Percentiles rank a stretch among this genome's conserved stretches.
phyloP scores from a whole-genome alignment of 108 stramenopile genomes.

The Cyclotella kingstonii region DNA sequence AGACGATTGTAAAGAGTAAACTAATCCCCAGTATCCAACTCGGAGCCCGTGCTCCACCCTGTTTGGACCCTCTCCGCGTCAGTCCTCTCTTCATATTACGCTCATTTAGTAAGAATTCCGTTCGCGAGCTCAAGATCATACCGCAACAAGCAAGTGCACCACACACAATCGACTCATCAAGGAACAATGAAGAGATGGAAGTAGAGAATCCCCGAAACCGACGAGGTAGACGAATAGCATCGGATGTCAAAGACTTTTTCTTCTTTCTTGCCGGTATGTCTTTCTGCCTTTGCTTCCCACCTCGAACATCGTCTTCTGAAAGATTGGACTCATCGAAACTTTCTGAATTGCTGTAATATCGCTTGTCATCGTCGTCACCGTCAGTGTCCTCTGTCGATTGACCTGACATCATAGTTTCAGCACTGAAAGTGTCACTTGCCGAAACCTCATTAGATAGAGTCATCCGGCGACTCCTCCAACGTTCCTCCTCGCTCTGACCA shows the following conservation, averaged over 20 bases:
- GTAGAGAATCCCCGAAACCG: conserved; percentile 81
- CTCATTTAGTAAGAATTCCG: conserved; percentile 74
- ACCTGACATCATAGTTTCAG: neutral
- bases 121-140: conserved; percentile 65
- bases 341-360: neutral
- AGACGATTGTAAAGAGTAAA: conserved; percentile 53
- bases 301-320: neutral
- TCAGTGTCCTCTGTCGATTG: neutral
- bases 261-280: neutral
- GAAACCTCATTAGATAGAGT: too few relatives aligned
- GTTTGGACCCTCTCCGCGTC: conserved; percentile 32
- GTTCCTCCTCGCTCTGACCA: too few relatives aligned
- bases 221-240: conserved; percentile 9
- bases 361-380: neutral
- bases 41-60: conserved; percentile 27
- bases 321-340: neutral
- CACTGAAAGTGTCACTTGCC: neutral
- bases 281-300: neutral
- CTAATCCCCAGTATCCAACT: conserved; percentile 56
- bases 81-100: conserved; percentile 67
- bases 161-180: conserved; percentile 83
- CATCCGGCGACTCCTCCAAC: too few relatives aligned
- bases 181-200: conserved; percentile 68
- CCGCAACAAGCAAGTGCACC: conserved; percentile 80
- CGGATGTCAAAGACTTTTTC: neutral